Conservation (phyloP, 192 early-diverging fungal species). For the Powellomyces hirtus region DNA sequence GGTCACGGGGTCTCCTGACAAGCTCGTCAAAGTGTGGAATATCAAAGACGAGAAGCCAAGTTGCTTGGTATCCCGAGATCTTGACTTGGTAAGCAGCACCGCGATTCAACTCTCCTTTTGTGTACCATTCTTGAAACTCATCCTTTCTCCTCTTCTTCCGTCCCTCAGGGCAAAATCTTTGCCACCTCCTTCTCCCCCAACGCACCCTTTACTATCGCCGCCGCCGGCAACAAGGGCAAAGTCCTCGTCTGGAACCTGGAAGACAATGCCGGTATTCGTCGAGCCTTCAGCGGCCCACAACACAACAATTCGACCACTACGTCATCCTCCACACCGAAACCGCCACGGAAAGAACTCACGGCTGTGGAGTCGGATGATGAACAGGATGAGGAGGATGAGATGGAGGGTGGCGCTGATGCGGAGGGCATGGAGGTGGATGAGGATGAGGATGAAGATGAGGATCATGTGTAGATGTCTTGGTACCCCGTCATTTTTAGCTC, state of each 20-base stretch:
- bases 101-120: conserved; percentile 15
- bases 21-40: conserved; percentile 92
- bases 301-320: conserved; percentile 6
- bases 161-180: conserved; percentile 71
- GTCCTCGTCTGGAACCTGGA: conserved; percentile 91
- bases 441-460: conserved; percentile 32
- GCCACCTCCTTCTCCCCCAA: conserved; percentile 84
- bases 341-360: conserved; percentile 30
- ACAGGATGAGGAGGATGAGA: conserved; percentile 39
- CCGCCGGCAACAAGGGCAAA: conserved; percentile 87
- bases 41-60: conserved; percentile 69
- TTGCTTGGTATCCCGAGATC: conserved; percentile 83
- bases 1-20: conserved; percentile 90
- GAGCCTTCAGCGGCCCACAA: conserved; percentile 45
- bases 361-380: conserved; percentile 36
- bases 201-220: conserved; percentile 83
- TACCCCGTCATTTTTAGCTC: too few relatives aligned
- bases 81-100: conserved; percentile 63
- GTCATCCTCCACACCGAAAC: neutral
- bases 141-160: too few relatives aligned
- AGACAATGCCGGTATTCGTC: conserved; percentile 78
- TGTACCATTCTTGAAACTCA: too few relatives aligned
- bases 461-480: conserved; percentile 17
- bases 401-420: conserved; percentile 31
- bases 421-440: conserved; percentile 35